A percentile compares a stretch with the other conserved stretches of the same genome.
Conservation (phyloP, 1,284 basidiomycete species). For the Chondrostereum purpureum region DNA sequence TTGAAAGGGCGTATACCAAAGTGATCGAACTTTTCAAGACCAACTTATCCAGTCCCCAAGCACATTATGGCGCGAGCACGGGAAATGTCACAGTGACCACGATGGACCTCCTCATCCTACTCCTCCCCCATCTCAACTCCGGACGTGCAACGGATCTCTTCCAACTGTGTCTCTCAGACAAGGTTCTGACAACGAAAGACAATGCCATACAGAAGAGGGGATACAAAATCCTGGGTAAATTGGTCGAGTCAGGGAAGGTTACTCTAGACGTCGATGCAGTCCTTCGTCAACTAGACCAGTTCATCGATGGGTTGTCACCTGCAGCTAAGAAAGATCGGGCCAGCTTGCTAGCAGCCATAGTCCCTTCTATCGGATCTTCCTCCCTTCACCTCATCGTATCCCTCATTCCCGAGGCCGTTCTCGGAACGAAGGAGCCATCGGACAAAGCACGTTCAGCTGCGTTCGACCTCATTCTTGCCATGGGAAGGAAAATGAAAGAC, state of each 20-base stretch:
- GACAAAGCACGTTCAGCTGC: constrained; percentile 87
- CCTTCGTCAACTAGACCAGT: constrained; percentile 58
- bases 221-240: constrained; percentile 81
- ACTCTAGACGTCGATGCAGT: constrained; percentile 49
- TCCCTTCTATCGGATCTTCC: constrained; percentile 64
- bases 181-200: constrained; percentile 60
- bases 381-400: constrained; percentile 83
- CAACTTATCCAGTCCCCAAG: constrained; percentile 46
- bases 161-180: constrained; percentile 49
- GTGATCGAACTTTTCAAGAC: constrained; percentile 73
- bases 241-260: constrained; percentile 61
- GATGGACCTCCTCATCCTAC: constrained; percentile 84
- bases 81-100: constrained; percentile 69
- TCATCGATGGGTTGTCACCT: constrained; percentile 61
- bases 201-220: constrained; percentile 93
- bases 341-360: constrained; percentile 68
- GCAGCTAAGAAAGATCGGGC: constrained; percentile 95
- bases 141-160: constrained; percentile 61
- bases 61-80: constrained; percentile 29
- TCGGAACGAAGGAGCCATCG: constrained; percentile 98
- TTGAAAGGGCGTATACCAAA: constrained; percentile 77
- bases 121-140: constrained; percentile 72
- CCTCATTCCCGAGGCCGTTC: constrained; percentile 89
- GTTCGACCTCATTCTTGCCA: constrained; percentile 85
- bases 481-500: constrained; percentile 88